Conservation (phyloP, 116 monocot genomes). For the Phalaenopsis hybrid region DNA sequence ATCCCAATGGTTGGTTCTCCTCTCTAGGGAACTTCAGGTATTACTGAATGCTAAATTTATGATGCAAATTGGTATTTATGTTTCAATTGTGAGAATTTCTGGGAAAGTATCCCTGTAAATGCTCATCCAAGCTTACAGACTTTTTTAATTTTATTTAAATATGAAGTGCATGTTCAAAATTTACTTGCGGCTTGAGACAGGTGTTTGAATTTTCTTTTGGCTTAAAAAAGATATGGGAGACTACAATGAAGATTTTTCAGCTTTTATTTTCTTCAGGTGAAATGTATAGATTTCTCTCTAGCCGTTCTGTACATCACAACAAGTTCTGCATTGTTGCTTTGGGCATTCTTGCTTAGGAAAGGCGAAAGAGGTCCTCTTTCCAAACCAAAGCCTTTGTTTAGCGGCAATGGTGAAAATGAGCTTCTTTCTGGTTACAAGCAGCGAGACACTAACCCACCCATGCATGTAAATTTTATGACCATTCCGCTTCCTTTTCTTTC, state of each 20-base stretch:
- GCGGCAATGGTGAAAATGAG: slow-evolving; percentile 26
- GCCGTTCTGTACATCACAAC: slow-evolving; percentile 47
- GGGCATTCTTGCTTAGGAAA: slow-evolving; percentile 37
- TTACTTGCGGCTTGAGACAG: background rate
- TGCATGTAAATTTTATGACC: slow-evolving; percentile 29
- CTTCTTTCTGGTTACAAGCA: slow-evolving; percentile 27
- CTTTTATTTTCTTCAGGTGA: slow-evolving; percentile 45
- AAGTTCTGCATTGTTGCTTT: slow-evolving; percentile 38
- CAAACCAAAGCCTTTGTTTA: slow-evolving; percentile 31
- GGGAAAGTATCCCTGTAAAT: background rate
- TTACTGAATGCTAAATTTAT: background rate
- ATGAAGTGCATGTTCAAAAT: background rate
- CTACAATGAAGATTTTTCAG: background rate
- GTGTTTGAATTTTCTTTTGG: background rate
- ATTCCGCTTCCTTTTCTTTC: background rate
- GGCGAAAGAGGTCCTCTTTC: slow-evolving; percentile 22
- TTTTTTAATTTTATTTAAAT: slow-evolving; percentile 3
- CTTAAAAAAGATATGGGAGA: background rate
- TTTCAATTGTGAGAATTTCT: background rate
- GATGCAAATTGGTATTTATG: background rate
- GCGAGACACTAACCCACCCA: slow-evolving; percentile 10
- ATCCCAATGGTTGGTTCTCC: background rate
- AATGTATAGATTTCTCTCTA: slow-evolving; percentile 77
- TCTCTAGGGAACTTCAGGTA: background rate
- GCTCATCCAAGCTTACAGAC: background rate